phyloP scores from a whole-genome alignment of 1,139 yeast genomes.

The Pichia cactophila region DNA sequence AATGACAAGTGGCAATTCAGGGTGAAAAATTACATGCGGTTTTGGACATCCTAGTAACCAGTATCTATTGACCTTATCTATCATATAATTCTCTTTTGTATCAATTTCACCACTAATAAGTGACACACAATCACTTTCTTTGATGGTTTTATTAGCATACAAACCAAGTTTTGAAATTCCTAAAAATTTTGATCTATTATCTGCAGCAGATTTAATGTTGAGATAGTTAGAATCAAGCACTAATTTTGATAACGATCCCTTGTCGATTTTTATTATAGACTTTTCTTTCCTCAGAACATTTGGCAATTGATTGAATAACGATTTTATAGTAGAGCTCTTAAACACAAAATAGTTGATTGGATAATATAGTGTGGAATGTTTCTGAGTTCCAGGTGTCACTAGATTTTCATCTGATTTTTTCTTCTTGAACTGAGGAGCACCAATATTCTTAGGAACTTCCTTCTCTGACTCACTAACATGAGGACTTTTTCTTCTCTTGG shows the following conservation, averaged over 20 bases:
- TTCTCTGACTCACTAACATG: constrained; percentile 5
- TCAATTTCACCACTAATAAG: constrained; percentile 74
- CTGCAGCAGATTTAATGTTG: constrained; percentile 40
- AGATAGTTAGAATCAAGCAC: constrained; percentile 15
- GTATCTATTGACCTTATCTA: constrained; percentile 69
- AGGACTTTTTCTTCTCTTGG: constrained; percentile 21
- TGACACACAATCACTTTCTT: constrained; percentile 46
- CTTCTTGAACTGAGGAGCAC: constrained; percentile 18
- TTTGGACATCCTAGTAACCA: constrained; percentile 77
- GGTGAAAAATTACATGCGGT: constrained; percentile 59
- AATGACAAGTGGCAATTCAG: constrained; percentile 50
- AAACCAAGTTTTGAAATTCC: constrained; percentile 71
- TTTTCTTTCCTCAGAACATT: constrained; percentile 14
- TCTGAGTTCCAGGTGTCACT: constrained; percentile 31
- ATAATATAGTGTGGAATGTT: constrained; percentile 44
- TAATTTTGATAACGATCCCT: constrained; percentile 10
- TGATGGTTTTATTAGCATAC: constrained; percentile 38
- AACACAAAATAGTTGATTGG: constrained; percentile 39
- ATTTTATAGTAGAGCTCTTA: constrained; percentile 32
- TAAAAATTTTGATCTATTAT: constrained; percentile 55
- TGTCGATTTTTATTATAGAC: constrained; percentile 11
- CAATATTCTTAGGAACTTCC: constrained; percentile 10
- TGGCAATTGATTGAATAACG: constrained; percentile 22
- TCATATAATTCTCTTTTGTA: constrained; percentile 51
- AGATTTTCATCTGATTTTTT: constrained; percentile 24